Evolutionary conservation across 805 yeast genomes (phyloP).

Genomic region (Ogataea trehalophila): DNA sequence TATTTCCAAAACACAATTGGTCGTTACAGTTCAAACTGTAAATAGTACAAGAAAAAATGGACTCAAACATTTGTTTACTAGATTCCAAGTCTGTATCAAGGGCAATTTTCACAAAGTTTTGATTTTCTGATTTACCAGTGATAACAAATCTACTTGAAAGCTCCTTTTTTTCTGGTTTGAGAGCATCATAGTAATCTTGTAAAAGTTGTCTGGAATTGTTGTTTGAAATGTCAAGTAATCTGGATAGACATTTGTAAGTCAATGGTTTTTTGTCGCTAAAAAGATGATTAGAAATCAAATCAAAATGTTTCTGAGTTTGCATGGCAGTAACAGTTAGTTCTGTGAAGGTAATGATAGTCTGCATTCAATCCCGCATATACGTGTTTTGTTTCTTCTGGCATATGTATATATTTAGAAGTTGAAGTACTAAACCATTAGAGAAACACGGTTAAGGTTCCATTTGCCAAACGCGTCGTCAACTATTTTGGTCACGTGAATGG

Average conservation of each 20-base stretch:
- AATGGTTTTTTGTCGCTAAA: slow-evolving; percentile 21
- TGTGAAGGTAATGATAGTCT: no score
- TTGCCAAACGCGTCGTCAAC: no score
- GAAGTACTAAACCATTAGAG: no score
- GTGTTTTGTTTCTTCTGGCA: no score
- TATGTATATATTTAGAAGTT: no score
- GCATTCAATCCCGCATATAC: no score
- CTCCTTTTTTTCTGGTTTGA: slow-evolving; percentile 10
- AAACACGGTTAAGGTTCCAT: no score
- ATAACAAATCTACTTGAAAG: slow-evolving; percentile 9
- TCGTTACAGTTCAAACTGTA: slow-evolving; percentile 20
- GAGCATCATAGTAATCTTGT: slow-evolving; percentile 16
- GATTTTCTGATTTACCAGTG: slow-evolving; percentile 13
- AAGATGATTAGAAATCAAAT: slow-evolving; percentile 14
- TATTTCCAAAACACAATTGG: slow-evolving; percentile 14
- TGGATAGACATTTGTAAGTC: slow-evolving; percentile 22
- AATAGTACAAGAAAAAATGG: slow-evolving; percentile 14
- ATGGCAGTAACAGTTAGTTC: no score
- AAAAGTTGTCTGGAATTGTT: slow-evolving; percentile 18
- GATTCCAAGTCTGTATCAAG: slow-evolving; percentile 10
- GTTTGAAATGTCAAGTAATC: slow-evolving; percentile 15
- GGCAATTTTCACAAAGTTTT: slow-evolving; percentile 10
- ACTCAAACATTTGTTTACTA: slow-evolving; percentile 12
- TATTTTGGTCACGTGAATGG: no score
- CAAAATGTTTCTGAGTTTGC: slow-evolving; percentile 5